Evolutionary conservation across 768 basidiomycete species (phyloP).

Genomic region (Naganishia onofrii): DNA sequence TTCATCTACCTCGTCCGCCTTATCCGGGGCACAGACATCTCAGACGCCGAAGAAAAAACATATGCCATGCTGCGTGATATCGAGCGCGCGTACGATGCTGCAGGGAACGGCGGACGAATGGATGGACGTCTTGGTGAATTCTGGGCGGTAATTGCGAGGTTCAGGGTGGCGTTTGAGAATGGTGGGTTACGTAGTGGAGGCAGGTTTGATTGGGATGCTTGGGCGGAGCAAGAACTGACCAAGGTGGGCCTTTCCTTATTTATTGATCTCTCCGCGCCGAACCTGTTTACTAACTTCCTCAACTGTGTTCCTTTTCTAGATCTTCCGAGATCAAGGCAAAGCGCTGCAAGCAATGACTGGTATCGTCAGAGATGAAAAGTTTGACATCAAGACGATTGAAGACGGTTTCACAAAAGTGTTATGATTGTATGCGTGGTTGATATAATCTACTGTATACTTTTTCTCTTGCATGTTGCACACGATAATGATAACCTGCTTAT

Average conservation of each 20-base stretch:
- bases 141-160: conserved; percentile 27
- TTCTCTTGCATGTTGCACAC: neutral
- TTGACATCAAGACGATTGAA: conserved; percentile 27
- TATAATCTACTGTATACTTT: neutral
- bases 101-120: conserved; percentile 30
- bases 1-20: conserved; percentile 17
- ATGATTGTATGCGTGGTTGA: neutral
- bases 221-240: conserved; percentile 27
- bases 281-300: neutral
- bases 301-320: conserved; percentile 3
- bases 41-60: conserved; percentile 21
- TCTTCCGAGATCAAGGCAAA: conserved; percentile 28
- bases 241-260: neutral
- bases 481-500: neutral
- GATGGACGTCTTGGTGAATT: conserved; percentile 28
- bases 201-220: conserved; percentile 29
- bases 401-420: conserved; percentile 23
- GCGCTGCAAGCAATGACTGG: conserved; percentile 24
- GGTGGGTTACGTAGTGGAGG: conserved; percentile 17
- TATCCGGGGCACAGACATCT: conserved; percentile 23
- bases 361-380: conserved; percentile 26
- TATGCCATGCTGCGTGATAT: conserved; percentile 22
- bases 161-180: conserved; percentile 26
- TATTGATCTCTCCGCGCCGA: neutral
- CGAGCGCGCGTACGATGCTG: conserved; percentile 20